A percentile compares a stretch with the other conserved stretches of the same genome.
These are phyloP conservation scores for Aspergillus sp. DNA, from an alignment of 2,329 filamentous ascomycete genomes.

Conservation along the genomic window DNA sequence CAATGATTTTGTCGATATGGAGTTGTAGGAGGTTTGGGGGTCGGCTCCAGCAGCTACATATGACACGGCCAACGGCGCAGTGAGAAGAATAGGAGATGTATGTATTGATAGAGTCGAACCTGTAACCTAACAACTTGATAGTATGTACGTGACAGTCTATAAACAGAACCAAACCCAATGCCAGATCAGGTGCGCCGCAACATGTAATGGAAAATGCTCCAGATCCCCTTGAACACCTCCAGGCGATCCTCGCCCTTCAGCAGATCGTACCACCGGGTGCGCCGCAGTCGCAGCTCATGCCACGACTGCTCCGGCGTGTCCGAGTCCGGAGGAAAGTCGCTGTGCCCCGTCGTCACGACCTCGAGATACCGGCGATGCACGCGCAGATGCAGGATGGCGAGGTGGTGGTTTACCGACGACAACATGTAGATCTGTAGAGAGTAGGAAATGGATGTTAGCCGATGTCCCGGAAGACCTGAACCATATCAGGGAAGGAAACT, in stretches of 20 bases:
- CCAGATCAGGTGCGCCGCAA: slow-evolving; percentile 31
- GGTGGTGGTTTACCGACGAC: slow-evolving; percentile 62
- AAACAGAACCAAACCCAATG: neutral
- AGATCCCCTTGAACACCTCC: slow-evolving; percentile 57
- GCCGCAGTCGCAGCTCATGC: slow-evolving; percentile 53
- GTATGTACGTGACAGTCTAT: no score
- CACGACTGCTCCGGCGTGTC: slow-evolving; percentile 40
- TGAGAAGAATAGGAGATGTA: no score
- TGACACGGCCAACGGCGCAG: no score
- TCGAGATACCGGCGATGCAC: slow-evolving; percentile 58
- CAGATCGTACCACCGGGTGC: slow-evolving; percentile 61
- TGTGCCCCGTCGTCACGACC: slow-evolving; percentile 49
- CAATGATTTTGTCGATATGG: neutral
- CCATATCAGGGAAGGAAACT: neutral
- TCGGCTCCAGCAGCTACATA: no score
- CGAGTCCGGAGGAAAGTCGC: slow-evolving; percentile 21
- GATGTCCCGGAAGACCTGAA: neutral
- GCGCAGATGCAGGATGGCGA: slow-evolving; percentile 58
- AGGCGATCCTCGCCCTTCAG: slow-evolving; percentile 54
- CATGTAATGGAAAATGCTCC: slow-evolving; percentile 58
- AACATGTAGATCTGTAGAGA: slow-evolving; percentile 57
- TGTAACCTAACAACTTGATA: no score
- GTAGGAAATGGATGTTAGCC: neutral
- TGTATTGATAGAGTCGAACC: no score
- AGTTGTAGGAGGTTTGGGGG: no score